Percentiles rank a stretch among this genome's conserved stretches.
phyloP scores from a whole-genome alignment of 2,329 filamentous ascomycete species.

The Simplicillium aogashimaense region DNA sequence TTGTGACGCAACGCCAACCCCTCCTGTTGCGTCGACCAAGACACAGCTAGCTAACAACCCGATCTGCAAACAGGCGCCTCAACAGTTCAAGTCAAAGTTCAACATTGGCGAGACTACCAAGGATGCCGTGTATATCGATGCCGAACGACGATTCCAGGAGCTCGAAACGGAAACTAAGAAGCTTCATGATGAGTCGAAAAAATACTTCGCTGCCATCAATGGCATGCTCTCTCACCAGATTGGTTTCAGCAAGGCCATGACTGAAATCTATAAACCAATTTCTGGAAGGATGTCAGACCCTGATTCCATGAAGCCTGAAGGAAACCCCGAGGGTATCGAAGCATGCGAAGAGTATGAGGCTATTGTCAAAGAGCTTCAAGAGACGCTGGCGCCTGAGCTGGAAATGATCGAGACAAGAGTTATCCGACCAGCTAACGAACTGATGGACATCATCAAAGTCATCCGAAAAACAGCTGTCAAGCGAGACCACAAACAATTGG shows the following conservation, averaged over 20 bases:
- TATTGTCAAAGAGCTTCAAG: conserved; percentile 83
- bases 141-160: conserved; percentile 87
- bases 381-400: conserved; percentile 79
- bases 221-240: conserved; percentile 97
- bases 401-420: conserved; percentile 95
- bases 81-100: conserved; percentile 84
- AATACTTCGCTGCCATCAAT: conserved; percentile 97
- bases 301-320: conserved; percentile 68
- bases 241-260: conserved; percentile 92
- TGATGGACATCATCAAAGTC: conserved; percentile 89
- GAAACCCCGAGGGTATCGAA: conserved; percentile 84
- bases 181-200: conserved; percentile 91
- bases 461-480: conserved; percentile 84
- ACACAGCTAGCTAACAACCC: conserved; percentile 1
- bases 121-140: conserved; percentile 88
- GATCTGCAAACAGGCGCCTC: conserved; percentile 56
- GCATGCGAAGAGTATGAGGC: conserved; percentile 95
- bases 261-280: conserved; percentile 96
- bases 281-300: conserved; percentile 93
- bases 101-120: conserved; percentile 95
- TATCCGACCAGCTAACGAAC: conserved; percentile 84
- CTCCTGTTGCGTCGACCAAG: conserved; percentile 3
- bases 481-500: conserved; percentile 93
- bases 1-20: conserved; percentile 8
- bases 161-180: conserved; percentile 94